Base-by-base conservation (phyloP, 805 yeast species). In the Candida nemodendra region DNA sequence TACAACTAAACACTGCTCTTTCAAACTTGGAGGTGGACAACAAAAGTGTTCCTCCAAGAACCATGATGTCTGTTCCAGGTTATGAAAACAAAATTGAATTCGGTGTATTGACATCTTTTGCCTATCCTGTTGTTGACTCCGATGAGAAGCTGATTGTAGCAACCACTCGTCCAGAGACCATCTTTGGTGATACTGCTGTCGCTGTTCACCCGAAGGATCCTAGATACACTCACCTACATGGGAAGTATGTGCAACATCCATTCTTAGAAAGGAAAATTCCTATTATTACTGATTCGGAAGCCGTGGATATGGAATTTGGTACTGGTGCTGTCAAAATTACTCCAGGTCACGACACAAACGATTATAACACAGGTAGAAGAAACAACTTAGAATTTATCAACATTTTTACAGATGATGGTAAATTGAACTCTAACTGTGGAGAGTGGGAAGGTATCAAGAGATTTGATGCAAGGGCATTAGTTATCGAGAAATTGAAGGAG, bases 251-350 rank as follows among this genome's bases (percentile, higher is more conserved):
- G 44, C 64, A 78, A 51, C 98, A 93, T 68, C 98, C 99, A 45
- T 85, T 93, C 67, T 67, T 87, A 56, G 85, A 84, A 59, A 82
- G 88, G 62, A 72, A 78, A 58, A 65, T 93, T 37, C 99, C 99
- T 50, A 87, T 93, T 58, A 70, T 93, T 45, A 79, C 89, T 36
- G 99, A 93, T 62, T 61, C 81, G 27, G 95, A 87, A 66, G 93
- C 97, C 27, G 99, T 93, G 48, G 99, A 93, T 65, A 93, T 93
- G 98, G 95, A 86, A 64, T 93, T 93, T 53, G 99, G 99, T 76
- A 93, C 99, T 46, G 99, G 99, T 82, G 99, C 99, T 33, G 99
- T 93, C 46, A 93, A 93, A 69, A 93, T 93, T 62, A 93, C 99
- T 11, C 99, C 99, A 43, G 97, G 96, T 30, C 99, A 93, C 66